These are phyloP conservation scores for Metschnikowia kunwiensis DNA, from an alignment of 805 yeast genomes.

Conservation along the genomic window DNA sequence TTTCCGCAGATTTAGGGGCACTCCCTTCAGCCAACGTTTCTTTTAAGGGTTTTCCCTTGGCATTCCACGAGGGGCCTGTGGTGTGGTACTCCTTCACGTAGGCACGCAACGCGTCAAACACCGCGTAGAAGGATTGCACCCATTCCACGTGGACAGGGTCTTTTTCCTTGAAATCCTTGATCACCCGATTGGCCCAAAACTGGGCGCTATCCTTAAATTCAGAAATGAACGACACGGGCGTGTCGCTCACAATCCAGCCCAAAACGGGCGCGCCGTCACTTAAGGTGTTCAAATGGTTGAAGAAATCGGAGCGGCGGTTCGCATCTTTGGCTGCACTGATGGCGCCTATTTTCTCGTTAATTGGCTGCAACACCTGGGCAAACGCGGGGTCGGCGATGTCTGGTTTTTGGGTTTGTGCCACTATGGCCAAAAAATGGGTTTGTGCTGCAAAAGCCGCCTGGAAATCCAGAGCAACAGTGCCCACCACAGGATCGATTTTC, in stretches of 20 bases:
- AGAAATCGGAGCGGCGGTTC: constrained; percentile 62
- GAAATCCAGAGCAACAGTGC: constrained; percentile 49
- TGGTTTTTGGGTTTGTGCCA: constrained; percentile 62
- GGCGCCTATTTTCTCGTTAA: constrained; percentile 55
- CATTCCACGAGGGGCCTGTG: constrained; percentile 80
- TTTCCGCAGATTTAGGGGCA: constrained; percentile 35
- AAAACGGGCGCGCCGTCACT: constrained; percentile 87
- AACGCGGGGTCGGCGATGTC: constrained; percentile 52
- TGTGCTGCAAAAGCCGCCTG: constrained; percentile 58
- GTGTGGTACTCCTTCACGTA: constrained; percentile 77
- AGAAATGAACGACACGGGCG: constrained; percentile 72
- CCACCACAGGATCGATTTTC: constrained; percentile 55
- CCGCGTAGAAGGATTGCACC: constrained; percentile 63
- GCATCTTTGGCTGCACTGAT: constrained; percentile 68
- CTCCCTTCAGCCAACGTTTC: constrained; percentile 39
- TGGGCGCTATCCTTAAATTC: constrained; percentile 90
- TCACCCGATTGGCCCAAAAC: constrained; percentile 89
- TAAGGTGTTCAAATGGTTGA: constrained; percentile 74
- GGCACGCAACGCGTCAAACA: constrained; percentile 66
- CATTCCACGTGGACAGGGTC: constrained; percentile 72
- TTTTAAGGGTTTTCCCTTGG: constrained; percentile 54
- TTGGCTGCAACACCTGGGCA: constrained; percentile 60
- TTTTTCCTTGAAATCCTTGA: constrained; percentile 77
- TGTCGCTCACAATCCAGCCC: constrained; percentile 81
- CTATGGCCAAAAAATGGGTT: constrained; percentile 56